Conservation (phyloP, 495 filamentous ascomycete genomes). For the Penicillium angulare region DNA sequence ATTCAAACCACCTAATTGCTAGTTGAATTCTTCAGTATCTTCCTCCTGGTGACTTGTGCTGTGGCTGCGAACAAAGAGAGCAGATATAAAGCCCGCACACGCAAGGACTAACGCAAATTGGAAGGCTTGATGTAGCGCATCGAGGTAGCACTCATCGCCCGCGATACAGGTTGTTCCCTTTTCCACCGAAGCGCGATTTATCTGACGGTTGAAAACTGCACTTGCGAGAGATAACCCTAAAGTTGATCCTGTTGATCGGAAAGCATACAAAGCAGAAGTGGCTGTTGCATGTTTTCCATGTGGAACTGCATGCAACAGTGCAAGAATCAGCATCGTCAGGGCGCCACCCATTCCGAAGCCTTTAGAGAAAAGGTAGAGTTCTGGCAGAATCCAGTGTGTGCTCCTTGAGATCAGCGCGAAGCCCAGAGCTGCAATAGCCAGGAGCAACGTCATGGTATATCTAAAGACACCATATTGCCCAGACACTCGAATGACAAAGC, state of each 20-base stretch:
- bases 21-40: not conserved
- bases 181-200: not conserved
- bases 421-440: constrained; percentile 5
- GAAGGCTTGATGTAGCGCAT: constrained; percentile 6
- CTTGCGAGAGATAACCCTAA: constrained; percentile 11
- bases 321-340: constrained; percentile 13
- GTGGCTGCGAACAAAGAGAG: not conserved
- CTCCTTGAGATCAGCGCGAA: constrained; percentile 1
- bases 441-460: constrained; percentile 2
- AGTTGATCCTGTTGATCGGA: constrained; percentile 13
- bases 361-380: constrained; percentile 11
- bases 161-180: not conserved
- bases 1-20: too few species aligned
- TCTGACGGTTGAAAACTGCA: constrained; percentile 5
- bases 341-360: constrained; percentile 12
- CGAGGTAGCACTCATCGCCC: constrained; percentile 8
- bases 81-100: not conserved
- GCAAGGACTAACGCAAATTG: not conserved
- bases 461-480: constrained; percentile 8
- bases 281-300: constrained; percentile 12
- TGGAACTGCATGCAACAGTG: constrained; percentile 11
- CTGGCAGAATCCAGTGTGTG: constrained; percentile 6
- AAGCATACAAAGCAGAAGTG: constrained; percentile 16
- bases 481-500: constrained; percentile 7
- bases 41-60: not conserved